Conservation (phyloP, 495 filamentous ascomycete species). For the Physcia stellaris region DNA sequence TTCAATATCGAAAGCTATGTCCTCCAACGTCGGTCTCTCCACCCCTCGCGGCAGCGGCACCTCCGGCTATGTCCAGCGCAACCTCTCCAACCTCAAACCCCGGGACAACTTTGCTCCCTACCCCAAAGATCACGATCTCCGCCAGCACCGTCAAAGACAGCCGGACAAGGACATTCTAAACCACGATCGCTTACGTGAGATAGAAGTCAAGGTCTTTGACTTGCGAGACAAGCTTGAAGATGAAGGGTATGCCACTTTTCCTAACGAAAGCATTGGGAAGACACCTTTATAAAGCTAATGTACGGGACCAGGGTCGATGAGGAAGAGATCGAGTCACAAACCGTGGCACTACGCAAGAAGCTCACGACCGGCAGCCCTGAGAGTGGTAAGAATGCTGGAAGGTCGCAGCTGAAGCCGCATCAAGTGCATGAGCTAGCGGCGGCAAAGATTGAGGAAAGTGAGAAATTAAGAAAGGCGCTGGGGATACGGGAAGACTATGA, state of each 20-base stretch:
- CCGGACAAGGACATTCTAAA: slow-evolving; percentile 87
- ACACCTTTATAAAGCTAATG: no score
- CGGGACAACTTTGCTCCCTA: slow-evolving; percentile 52
- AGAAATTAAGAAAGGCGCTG: slow-evolving; percentile 74
- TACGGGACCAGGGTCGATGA: slow-evolving; percentile 44
- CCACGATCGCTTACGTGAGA: slow-evolving; percentile 76
- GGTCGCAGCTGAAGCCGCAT: slow-evolving; percentile 61
- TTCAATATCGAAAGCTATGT: no score
- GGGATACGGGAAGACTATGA: slow-evolving; percentile 81
- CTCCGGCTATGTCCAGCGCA: slow-evolving; percentile 93
- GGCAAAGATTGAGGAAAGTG: slow-evolving; percentile 93
- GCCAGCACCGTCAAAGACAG: slow-evolving; percentile 60
- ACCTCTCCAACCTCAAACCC: slow-evolving; percentile 72
- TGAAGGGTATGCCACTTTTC: slow-evolving; percentile 60
- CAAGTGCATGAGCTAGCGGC: slow-evolving; percentile 93
- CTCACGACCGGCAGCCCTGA: slow-evolving; percentile 26
- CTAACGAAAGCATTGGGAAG: no score
- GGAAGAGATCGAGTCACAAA: slow-evolving; percentile 63
- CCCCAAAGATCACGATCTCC: slow-evolving; percentile 43
- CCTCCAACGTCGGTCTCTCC: slow-evolving; percentile 91
- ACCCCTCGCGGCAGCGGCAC: slow-evolving; percentile 93
- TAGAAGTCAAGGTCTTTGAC: slow-evolving; percentile 88
- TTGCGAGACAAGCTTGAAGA: slow-evolving; percentile 82
- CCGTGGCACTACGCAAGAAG: slow-evolving; percentile 48
- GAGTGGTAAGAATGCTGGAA: slow-evolving; percentile 27